Evolutionary conservation across 441 rosid species (phyloP).

Genomic region (Gossypium gossypioides): DNA sequence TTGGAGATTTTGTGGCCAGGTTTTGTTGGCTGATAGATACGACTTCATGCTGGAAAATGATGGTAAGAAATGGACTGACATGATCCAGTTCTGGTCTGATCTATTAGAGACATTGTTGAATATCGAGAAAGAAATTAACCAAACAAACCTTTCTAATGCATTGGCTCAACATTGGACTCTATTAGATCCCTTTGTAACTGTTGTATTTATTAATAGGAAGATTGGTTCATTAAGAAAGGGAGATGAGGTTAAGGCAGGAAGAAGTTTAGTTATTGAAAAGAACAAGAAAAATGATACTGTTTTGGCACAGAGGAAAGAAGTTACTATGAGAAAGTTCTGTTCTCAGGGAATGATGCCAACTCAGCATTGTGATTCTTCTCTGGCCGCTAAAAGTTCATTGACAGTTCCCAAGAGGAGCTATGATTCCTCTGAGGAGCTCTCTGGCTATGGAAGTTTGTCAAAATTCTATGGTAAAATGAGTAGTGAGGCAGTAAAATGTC

Average conservation of each 20-base stretch:
- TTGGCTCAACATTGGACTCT: slow-evolving; percentile 61
- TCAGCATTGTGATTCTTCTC: slow-evolving; percentile 25
- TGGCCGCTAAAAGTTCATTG: slow-evolving; percentile 35
- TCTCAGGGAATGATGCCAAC: slow-evolving; percentile 18
- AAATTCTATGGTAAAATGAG: slow-evolving; percentile 15
- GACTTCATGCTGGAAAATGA: slow-evolving; percentile 33
- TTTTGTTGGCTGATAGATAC: slow-evolving; percentile 31
- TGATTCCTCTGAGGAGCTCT: slow-evolving; percentile 32
- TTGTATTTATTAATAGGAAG: slow-evolving; percentile 59
- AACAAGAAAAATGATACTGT: slow-evolving; percentile 21
- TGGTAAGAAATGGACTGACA: slow-evolving; percentile 59
- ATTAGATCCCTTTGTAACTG: slow-evolving; percentile 83
- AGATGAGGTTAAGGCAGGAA: slow-evolving; percentile 47
- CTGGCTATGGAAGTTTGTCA: slow-evolving; percentile 25
- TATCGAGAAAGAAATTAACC: slow-evolving; percentile 47
- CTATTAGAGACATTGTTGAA: slow-evolving; percentile 41
- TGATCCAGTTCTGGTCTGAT: slow-evolving; percentile 63
- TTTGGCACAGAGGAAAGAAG: slow-evolving; percentile 19
- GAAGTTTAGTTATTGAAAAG: slow-evolving; percentile 30
- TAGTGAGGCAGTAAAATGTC: slow-evolving; percentile 20
- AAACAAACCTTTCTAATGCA: slow-evolving; percentile 26
- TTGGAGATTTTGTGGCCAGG: slow-evolving; percentile 62
- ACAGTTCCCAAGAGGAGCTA: slow-evolving; percentile 29
- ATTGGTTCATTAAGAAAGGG: slow-evolving; percentile 74
- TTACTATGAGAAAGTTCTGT: slow-evolving; percentile 21